Base-by-base conservation (phyloP, 441 rosid species). In the Rhodomyrtus psidioides region DNA sequence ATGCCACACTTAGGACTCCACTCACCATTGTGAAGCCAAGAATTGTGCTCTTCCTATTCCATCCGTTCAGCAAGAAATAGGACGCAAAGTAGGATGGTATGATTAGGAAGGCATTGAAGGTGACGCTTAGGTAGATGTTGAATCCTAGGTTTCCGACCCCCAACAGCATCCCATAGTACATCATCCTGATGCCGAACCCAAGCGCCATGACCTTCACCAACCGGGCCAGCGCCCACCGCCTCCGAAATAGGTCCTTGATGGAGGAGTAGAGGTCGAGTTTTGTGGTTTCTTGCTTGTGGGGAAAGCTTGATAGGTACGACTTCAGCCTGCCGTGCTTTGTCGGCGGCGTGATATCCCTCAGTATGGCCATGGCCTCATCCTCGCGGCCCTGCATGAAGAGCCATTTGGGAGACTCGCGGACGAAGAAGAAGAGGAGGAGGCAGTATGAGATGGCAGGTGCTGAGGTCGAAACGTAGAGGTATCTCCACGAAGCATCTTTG, bases 401-500 rank as follows among this genome's bases (percentile, higher is more conserved):
- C 94, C 93, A 91, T 27, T 91, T 86, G 6, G 92, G 92, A 55
- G 93, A 92, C 84, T 92, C 93, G 10, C 34, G 3, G 56, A 86
- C 85, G 62, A 91, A 88, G 75, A 89, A 65, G 75, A 83, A 82
- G 26, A 84, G 81, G 19, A 87, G 10, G 34, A 79, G n/a, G 75
- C 87, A 81, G 70, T 87, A 88, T 6, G 82, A 3, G 12, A 85
- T 58, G 55, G 91, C 70, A 1, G 90, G 91, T 49, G 88, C 55
- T 5, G 92, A 90, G 23, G 89, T 90, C 70, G 88, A 89, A 1
- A 92, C 53, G 59, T 90, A 91, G 9, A 92, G 89, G 79, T 42
- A 53, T 83, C 89, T 89, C 94, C 92, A 92, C 4, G 92, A 89
- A 56, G 85, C 84, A 39, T 58, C 83, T 28, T 85, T 60, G 10